Conservation (phyloP, 2,329 filamentous ascomycete species). For the Hymenoscyphus infarciens region DNA sequence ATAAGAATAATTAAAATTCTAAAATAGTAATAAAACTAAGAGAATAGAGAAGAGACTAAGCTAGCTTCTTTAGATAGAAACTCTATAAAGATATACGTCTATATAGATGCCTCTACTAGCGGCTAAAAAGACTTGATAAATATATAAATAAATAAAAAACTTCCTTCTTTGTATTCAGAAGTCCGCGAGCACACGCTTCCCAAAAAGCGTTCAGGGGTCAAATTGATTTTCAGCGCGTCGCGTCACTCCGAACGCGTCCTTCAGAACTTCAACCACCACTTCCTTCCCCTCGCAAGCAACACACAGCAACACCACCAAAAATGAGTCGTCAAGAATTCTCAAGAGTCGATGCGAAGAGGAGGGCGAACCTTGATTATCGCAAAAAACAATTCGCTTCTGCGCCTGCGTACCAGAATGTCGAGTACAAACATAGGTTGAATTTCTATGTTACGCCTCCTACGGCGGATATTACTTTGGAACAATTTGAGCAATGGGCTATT, state of each 20-base stretch:
- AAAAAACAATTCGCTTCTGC: conserved; percentile 78
- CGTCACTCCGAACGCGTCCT: conserved; percentile 7
- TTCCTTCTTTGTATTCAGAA: too few species aligned
- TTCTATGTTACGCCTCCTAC: conserved; percentile 88
- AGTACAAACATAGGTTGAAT: conserved; percentile 84
- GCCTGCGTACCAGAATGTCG: conserved; percentile 69
- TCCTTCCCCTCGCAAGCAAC: not conserved
- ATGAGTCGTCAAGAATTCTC: conserved; percentile 36
- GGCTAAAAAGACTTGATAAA: too few species aligned
- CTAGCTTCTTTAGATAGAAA: too few species aligned
- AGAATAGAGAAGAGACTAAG: too few species aligned
- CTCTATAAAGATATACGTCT: too few species aligned
- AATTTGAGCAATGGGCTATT: conserved; percentile 99
- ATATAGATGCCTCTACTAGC: too few species aligned
- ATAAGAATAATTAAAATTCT: too few species aligned
- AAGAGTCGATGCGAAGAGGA: conserved; percentile 58
- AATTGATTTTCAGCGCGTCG: conserved; percentile 11
- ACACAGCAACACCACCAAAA: conserved; percentile 8
- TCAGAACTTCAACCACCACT: not conserved
- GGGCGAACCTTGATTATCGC: conserved; percentile 71
- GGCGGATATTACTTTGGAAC: conserved; percentile 89
- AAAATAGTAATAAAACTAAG: too few species aligned
- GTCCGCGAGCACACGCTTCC: not conserved
- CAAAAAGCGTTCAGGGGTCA: not conserved
- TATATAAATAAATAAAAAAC: too few species aligned